Evolutionary conservation across 306 rosid genomes (phyloP).

Genomic region (Citrullus amarus): DNA sequence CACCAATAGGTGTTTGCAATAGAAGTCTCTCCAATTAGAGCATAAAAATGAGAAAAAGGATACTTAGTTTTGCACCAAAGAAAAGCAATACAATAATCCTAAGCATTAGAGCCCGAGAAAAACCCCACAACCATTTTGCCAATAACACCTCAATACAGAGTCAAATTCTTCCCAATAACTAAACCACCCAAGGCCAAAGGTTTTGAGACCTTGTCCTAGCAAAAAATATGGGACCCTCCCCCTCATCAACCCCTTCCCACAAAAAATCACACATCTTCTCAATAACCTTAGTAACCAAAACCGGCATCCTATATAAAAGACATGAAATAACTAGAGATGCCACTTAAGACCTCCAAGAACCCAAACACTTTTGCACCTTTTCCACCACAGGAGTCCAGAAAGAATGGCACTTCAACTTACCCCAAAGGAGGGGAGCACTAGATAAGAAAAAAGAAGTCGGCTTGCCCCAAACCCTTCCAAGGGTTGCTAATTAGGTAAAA

Average conservation of each 20-base stretch:
- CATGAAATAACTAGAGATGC: background rate
- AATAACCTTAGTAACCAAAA: background rate
- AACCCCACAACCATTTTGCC: background rate
- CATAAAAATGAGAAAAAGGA: too few species aligned
- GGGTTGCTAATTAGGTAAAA: background rate
- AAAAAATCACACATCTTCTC: background rate
- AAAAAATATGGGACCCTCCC: too few species aligned
- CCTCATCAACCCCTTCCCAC: background rate
- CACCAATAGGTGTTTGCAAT: too few species aligned
- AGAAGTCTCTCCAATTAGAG: too few species aligned
- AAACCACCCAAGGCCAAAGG: background rate
- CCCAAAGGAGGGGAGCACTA: background rate
- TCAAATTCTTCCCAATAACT: background rate
- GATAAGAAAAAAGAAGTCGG: too few species aligned
- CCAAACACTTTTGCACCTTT: background rate
- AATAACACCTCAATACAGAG: background rate
- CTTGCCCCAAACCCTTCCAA: background rate
- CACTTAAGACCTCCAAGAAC: background rate
- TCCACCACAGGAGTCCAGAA: background rate
- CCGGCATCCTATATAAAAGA: background rate
- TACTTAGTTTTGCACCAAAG: too few species aligned
- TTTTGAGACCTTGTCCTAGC: background rate
- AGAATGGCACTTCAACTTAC: background rate
- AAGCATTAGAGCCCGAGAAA: background rate
- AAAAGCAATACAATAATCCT: background rate